Conservation (phyloP, 2,329 filamentous ascomycete genomes). For the Scedosporium boydii region DNA sequence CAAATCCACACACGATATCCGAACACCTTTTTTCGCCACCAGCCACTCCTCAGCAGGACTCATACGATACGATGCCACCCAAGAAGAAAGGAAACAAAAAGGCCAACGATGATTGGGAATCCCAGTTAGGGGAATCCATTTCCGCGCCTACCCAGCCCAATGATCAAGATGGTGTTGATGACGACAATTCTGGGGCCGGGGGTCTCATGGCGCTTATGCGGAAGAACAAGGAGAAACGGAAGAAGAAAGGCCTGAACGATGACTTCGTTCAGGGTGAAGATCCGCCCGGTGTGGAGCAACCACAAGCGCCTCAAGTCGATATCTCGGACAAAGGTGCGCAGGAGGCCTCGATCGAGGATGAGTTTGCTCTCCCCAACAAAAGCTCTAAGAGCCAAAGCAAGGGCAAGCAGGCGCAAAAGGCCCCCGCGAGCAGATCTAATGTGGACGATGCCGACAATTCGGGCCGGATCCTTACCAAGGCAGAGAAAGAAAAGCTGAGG, state of each 20-base stretch:
- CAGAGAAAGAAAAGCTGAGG: constrained; percentile 96
- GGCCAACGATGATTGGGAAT: constrained; percentile 86
- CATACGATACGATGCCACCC: constrained; percentile 62
- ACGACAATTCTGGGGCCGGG: constrained; percentile 46
- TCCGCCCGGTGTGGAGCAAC: constrained; percentile 32
- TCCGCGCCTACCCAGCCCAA: constrained; percentile 37
- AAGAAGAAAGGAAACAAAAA: constrained; percentile 89
- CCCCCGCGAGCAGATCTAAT: constrained; percentile 20
- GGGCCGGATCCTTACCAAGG: constrained; percentile 81
- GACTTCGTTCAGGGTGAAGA: constrained; percentile 59
- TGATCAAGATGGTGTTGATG: constrained; percentile 39
- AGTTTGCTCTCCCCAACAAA: constrained; percentile 76
- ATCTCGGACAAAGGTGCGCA: constrained; percentile 53
- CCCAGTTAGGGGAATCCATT: constrained; percentile 67
- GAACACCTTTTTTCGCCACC: not conserved
- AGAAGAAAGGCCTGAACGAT: constrained; percentile 79
- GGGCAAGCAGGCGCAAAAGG: constrained; percentile 31
- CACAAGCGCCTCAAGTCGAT: constrained; percentile 19
- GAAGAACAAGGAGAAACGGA: constrained; percentile 78
- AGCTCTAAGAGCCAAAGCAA: constrained; percentile 53
- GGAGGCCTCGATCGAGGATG: constrained; percentile 76
- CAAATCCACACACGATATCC: not conserved
- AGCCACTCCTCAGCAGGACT: not conserved
- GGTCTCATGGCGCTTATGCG: constrained; percentile 72
- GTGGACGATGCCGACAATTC: constrained; percentile 44